Evolutionary conservation across 768 basidiomycete genomes (phyloP), one percentile per base, ranked within the genome.

Genomic region (Roridomyces roridus): DNA sequence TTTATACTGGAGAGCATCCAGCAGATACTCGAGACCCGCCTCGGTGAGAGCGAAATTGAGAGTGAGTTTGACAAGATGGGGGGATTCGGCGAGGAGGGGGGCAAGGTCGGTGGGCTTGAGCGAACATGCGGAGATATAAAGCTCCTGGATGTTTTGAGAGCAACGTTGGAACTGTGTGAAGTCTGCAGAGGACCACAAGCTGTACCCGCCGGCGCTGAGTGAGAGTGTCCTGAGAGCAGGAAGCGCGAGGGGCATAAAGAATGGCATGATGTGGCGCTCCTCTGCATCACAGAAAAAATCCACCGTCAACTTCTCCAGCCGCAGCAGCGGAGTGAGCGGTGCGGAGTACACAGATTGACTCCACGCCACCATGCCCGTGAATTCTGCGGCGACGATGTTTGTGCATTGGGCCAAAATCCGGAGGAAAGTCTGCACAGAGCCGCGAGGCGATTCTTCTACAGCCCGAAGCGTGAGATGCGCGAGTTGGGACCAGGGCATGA

Each of bases 401-500:
- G 18, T 24, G 23, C 58, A 59, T 29, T 55, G 58, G 18, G 46
- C 1, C 0, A 59, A 29, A 17, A 50, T 39, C 5, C 45, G 37
- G 35, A 59, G 46, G 42, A 39, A 55, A 6, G 15, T 20, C 18
- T 43, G 52, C 28, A 20, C 11, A 9, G 46, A 42, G 1, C 31
- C 9, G 17, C 36, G 29, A 31, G 29, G 6, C 29, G 4, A 2
- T 17, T 45, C n/a, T n/a, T n/a, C n/a, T n/a, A n/a, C n/a, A n/a
- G n/a, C n/a, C n/a, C n/a, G n/a, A n/a, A 6, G 15, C 14, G 18
- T 29, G 11, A 59, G 29, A 34, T 49, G 15, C 0, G 43, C 50
- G 47, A 59, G 52, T 25, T 59, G 58, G 17, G 47, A 28, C 58
- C 58, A 59, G 3, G 51, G 58, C 41, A 50, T 42, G 18, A 20